Base-by-base conservation (phyloP, 495 filamentous ascomycete genomes). In the Penicillium simplicissimum region DNA sequence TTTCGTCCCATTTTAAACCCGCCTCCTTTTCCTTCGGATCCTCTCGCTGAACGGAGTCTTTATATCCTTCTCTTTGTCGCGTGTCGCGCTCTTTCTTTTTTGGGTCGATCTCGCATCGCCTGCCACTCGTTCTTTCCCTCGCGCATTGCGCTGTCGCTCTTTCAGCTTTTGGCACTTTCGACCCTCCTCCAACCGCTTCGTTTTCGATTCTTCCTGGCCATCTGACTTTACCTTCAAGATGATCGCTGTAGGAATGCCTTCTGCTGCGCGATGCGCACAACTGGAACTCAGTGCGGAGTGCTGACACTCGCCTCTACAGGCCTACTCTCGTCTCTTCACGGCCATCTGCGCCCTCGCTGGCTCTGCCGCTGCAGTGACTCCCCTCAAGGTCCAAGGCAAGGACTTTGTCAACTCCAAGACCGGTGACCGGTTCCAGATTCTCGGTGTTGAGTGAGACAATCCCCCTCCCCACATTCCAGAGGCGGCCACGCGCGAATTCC, bases 381-480 rank as follows among this genome's bases (percentile, higher is more conserved):
- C 90, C 14, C 80, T 98, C 53, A 83, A 85, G 57, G 87, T 95
- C 51, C 73, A 88, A 51, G 91, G 90, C 58, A 83, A 85, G 64
- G 85, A 96, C 75, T 96, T 97, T 73, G 85, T 97, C 70, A 90
- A 96, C 79, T 83, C 84, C 47, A 80, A 86, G 56, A 92, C 88
- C 11, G 85, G 87, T 49, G 84, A 93, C 68, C 87, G 92, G 52
- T 90, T 97, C 79, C 88, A 95, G 78, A 87, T 98, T 58, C 82
- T 98, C 51, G 94, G 94, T 67, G 85, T 96, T 55, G 94, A 93
- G 79, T 87, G 73, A 70, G 82, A 64, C 21, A 28, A 11, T 31
- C 36, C 53, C 52, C 1, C 33, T 33, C 59, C 10, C 60, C 55
- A n/a, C 35, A 36, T 23, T 28, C 37, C 35, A 13, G 35, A 9